phyloP scores from a whole-genome alignment of 768 basidiomycete genomes.

The Artomyces pyxidatus region DNA sequence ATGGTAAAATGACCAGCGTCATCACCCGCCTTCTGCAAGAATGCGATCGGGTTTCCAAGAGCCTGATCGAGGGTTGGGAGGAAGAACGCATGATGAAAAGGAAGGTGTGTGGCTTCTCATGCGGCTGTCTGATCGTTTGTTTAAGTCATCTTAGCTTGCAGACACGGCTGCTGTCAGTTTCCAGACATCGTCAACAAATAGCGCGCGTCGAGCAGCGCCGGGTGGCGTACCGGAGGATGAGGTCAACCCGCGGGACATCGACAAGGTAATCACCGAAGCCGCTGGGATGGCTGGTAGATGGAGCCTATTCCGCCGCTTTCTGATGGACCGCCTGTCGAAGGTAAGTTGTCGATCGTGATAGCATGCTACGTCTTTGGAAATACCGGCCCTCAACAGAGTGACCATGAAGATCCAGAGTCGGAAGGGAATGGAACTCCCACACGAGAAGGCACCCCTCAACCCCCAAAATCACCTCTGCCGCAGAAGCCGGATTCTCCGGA shows the following conservation, averaged over 20 bases:
- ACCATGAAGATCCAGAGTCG: too few relatives aligned
- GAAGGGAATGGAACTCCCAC: too few relatives aligned
- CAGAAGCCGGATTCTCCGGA: too few relatives aligned
- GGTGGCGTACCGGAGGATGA: constrained; percentile 37
- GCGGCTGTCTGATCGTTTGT: not conserved
- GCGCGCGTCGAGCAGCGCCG: constrained; percentile 3
- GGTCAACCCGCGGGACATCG: constrained; percentile 85
- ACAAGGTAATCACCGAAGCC: constrained; percentile 81
- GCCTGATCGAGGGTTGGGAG: constrained; percentile 78
- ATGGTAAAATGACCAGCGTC: constrained; percentile 78
- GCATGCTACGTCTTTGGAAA: too few relatives aligned
- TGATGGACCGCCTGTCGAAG: constrained; percentile 63
- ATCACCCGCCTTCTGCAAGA: constrained; percentile 72
- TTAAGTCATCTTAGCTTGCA: constrained; percentile 22
- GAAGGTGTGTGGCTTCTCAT: constrained; percentile 40
- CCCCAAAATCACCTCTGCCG: not conserved
- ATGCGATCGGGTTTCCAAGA: constrained; percentile 75
- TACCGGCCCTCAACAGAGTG: too few relatives aligned
- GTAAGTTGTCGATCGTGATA: constrained; percentile 30
- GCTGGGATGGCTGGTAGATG: constrained; percentile 89
- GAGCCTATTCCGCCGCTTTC: constrained; percentile 84
- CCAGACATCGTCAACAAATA: constrained; percentile 11
- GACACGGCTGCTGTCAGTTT: constrained; percentile 26
- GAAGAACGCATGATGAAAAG: constrained; percentile 81
- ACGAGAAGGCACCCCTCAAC: too few relatives aligned